A percentile compares a stretch with the other conserved stretches of the same genome.
phyloP scores from a whole-genome alignment of 768 basidiomycete genomes.

The Auricularia sp. region DNA sequence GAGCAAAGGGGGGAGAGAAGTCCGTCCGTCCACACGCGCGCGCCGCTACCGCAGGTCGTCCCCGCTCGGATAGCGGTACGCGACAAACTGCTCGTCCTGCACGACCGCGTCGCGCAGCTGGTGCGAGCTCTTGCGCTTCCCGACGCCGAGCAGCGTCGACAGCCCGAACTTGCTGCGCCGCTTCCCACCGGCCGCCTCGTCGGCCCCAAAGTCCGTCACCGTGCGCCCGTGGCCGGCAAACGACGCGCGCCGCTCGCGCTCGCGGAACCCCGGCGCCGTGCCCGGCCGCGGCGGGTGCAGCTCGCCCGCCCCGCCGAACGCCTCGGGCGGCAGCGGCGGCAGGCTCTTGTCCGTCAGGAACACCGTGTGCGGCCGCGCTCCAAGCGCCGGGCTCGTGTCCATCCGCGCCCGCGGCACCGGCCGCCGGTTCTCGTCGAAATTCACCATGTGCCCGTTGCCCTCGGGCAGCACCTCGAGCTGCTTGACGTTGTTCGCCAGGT shows the following conservation, averaged over 20 bases:
- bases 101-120: conserved; percentile 52
- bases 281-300: conserved; percentile 25
- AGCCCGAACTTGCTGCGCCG: conserved; percentile 69
- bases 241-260: conserved; percentile 38
- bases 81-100: conserved; percentile 78
- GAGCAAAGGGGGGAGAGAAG: not conserved
- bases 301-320: conserved; percentile 12
- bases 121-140: conserved; percentile 29
- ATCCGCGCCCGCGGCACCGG: not conserved
- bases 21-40: not conserved
- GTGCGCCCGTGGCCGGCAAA: conserved; percentile 31
- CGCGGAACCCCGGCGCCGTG: conserved; percentile 3
- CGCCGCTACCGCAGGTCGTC: conserved; percentile 31
- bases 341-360: conserved; percentile 60
- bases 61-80: conserved; percentile 77
- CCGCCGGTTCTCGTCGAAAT: not conserved
- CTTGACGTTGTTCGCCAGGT: conserved; percentile 7
- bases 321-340: conserved; percentile 59
- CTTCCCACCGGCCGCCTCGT: conserved; percentile 27
- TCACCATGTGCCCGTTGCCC: not conserved
- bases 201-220: conserved; percentile 14
- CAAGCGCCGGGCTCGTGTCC: conserved; percentile 3
- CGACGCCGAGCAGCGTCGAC: conserved; percentile 45
- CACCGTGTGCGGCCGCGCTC: conserved; percentile 12
- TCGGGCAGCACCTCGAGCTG: not conserved